Percentiles rank a stretch among this genome's conserved stretches.
Conservation (phyloP, 116 monocot genomes). For the Zostera marina region DNA sequence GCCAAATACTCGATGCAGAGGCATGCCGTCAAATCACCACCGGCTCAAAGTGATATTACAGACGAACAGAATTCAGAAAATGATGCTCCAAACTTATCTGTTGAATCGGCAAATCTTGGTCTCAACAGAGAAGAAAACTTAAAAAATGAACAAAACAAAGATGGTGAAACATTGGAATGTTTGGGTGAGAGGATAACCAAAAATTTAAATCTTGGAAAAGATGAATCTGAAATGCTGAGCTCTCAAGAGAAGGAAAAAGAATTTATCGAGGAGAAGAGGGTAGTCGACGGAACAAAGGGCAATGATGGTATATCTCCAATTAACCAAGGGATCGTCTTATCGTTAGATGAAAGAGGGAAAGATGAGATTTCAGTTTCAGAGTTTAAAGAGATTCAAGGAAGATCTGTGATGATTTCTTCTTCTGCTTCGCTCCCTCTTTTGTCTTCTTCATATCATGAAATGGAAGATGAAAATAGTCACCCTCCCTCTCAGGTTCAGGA, state of each 20-base stretch:
- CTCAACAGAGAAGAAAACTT: not conserved
- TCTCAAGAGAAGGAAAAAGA: not conserved
- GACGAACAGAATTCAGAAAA: not conserved
- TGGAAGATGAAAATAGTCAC: too few relatives aligned
- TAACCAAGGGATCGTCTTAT: conserved; percentile 5
- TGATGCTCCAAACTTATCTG: not conserved
- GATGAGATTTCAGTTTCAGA: not conserved
- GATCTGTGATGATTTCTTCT: not conserved
- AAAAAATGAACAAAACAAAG: conserved; percentile 1
- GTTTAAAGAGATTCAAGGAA: not conserved
- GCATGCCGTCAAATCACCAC: not conserved
- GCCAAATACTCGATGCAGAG: not conserved
- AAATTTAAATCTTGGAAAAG: not conserved
- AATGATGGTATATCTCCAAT: not conserved
- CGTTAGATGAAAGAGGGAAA: not conserved
- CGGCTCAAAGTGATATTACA: not conserved
- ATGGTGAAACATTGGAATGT: not conserved
- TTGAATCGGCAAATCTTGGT: not conserved
- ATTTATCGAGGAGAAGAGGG: not conserved
- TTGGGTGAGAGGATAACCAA: not conserved
- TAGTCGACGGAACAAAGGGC: conserved; percentile 2
- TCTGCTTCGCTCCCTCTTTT: not conserved
- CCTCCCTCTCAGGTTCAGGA: not conserved
- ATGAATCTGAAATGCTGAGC: not conserved
- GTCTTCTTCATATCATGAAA: too few relatives aligned